Percentiles rank a stretch among this genome's conserved stretches.
phyloP scores from a whole-genome alignment of 2,329 filamentous ascomycete genomes.

The Cryphonectria nitschkei region DNA sequence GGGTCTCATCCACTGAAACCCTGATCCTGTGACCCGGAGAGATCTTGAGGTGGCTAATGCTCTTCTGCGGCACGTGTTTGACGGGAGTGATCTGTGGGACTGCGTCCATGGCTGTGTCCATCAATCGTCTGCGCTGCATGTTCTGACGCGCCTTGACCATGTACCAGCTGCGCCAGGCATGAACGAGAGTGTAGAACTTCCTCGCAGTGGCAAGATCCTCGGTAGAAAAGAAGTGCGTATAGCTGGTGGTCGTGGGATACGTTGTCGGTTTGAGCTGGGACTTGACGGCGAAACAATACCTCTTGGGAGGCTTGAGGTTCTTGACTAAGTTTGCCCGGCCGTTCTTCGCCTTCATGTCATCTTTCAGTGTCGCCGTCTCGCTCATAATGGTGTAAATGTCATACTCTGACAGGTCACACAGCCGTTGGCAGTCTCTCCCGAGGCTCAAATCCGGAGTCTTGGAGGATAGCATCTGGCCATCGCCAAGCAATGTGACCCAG shows the following conservation, averaged over 20 bases:
- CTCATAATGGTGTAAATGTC: constrained; percentile 80
- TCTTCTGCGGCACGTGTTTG: constrained; percentile 38
- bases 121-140: constrained; percentile 35
- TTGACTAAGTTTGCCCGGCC: constrained; percentile 42
- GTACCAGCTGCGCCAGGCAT: constrained; percentile 91
- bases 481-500: constrained; percentile 71
- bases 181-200: constrained; percentile 72
- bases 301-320: constrained; percentile 81
- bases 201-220: constrained; percentile 70
- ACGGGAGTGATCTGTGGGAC: constrained; percentile 37
- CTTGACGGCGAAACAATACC: constrained; percentile 84
- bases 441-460: constrained; percentile 69
- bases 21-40: constrained; percentile 41
- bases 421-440: constrained; percentile 67
- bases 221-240: constrained; percentile 88
- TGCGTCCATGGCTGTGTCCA: constrained; percentile 33
- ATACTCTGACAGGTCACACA: constrained; percentile 90
- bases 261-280: constrained; percentile 87
- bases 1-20: constrained; percentile 52
- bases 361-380: neutral
- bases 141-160: constrained; percentile 60
- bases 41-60: constrained; percentile 37
- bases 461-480: constrained; percentile 72
- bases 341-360: constrained; percentile 37
- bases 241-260: constrained; percentile 82